Base-by-base conservation (phyloP, 805 yeast genomes). In the Ogataea dorogensis region DNA sequence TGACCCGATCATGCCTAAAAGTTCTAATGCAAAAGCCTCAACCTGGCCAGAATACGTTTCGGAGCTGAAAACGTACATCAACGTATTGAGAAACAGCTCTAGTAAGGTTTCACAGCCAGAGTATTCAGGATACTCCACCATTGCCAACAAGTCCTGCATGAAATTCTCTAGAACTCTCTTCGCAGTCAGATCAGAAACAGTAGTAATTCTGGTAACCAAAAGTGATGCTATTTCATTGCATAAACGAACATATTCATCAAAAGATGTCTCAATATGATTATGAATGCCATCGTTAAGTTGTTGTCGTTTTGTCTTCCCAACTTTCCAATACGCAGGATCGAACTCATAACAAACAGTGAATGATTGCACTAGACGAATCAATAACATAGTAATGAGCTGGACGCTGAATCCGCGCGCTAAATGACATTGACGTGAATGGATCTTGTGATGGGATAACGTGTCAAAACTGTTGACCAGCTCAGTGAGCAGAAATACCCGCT, bases 1-100 rank as follows among this genome's bases (percentile, higher is more conserved):
- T 2, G 73, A 67, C 0, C 85, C 88, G 17, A 81, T 71, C 10
- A 61, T 39, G 0, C 91, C 88, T n/a, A 77, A 58, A 44, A 77
- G 48, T 36, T 83, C 89, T 33, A 85, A 54, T 3, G 75, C 65
- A 42, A 67, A 68, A 0, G 78, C 63, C 41, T 78, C 83, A 5
- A 71, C 59, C 9, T 53, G 40, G 1, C 71, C 61, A 0, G 70
- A 31, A 28, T 64, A 61, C 18, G 58, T 60, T 9, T 67, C 68
- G 2, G 67, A 64, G 47, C 53, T 61, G 41, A 70, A 61, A 1
- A 66, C 52, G 14, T 44, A 47, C 32, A 78, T 51, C 15, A 80
- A 50, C 5, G 68, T 60, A 24, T 62, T 67, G 49, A 71, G 59
- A 2, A 80, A 36, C 1, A 77, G 63, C 6, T 51, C 53, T 5